Conservation (phyloP, 2,329 filamentous ascomycete genomes). For the Dryadomyces quercivorus region DNA sequence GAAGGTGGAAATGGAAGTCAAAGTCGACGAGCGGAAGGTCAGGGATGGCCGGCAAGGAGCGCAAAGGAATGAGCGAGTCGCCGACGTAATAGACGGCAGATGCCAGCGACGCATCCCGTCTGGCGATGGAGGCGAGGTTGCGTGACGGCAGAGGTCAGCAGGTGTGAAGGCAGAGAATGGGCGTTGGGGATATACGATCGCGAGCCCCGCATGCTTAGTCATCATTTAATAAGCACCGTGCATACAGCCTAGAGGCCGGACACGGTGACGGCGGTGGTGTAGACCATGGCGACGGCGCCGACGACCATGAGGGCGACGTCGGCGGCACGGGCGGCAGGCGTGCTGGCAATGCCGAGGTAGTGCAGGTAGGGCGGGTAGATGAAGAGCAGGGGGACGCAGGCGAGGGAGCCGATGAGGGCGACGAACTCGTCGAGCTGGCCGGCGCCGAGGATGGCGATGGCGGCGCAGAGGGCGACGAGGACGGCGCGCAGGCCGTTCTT, state of each 20-base stretch:
- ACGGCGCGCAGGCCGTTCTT: constrained; percentile 55
- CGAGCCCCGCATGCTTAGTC: background rate
- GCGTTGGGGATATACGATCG: too few relatives aligned
- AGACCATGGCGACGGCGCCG: constrained; percentile 56
- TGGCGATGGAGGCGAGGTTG: too few relatives aligned
- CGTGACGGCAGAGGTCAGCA: background rate
- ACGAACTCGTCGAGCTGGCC: constrained; percentile 64
- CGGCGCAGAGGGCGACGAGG: constrained; percentile 46
- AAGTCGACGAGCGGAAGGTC: background rate
- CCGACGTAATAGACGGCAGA: background rate
- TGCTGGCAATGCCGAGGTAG: constrained; percentile 50
- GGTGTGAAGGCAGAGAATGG: background rate
- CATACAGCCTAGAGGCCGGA: background rate
- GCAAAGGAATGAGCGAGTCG: background rate
- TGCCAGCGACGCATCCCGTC: background rate
- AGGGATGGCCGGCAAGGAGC: background rate
- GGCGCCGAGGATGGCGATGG: constrained; percentile 50
- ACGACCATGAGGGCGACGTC: constrained; percentile 52
- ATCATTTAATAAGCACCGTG: too few relatives aligned
- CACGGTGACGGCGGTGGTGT: constrained; percentile 54
- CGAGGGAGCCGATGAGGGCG: constrained; percentile 59
- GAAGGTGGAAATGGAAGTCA: background rate
- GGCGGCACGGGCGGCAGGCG: constrained; percentile 38
- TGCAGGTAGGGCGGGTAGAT: constrained; percentile 65
- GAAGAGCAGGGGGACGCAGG: constrained; percentile 65